Conservation (phyloP, 495 filamentous ascomycete species). For the Xylaria telfairii region DNA sequence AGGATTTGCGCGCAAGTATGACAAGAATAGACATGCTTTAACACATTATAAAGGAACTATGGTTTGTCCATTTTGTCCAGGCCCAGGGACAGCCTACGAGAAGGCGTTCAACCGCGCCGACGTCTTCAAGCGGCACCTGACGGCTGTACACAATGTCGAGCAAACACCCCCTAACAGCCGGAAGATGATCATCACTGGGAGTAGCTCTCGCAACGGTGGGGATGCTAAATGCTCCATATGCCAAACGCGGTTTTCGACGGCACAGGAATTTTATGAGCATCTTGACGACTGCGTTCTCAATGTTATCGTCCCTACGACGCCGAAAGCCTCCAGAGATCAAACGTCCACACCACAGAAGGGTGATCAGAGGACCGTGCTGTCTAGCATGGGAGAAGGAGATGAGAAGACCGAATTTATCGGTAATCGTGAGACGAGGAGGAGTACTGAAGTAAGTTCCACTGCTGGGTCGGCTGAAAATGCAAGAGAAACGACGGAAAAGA, state of each 20-base stretch:
- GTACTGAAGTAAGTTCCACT: constrained; percentile 15
- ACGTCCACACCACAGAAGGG: constrained; percentile 58
- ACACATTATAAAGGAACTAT: constrained; percentile 99
- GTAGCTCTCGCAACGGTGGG: constrained; percentile 63
- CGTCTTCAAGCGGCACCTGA: constrained; percentile 98
- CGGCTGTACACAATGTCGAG: constrained; percentile 92
- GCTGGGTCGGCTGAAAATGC: constrained; percentile 15
- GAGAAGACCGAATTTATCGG: constrained; percentile 44
- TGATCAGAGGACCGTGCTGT: constrained; percentile 56
- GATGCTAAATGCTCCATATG: constrained; percentile 98
- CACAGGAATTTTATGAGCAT: constrained; percentile 99
- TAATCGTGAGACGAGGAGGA: neutral
- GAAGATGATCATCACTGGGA: constrained; percentile 73
- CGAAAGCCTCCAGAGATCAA: constrained; percentile 64
- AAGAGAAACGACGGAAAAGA: constrained; percentile 24
- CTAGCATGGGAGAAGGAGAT: constrained; percentile 61
- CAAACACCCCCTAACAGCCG: constrained; percentile 96
- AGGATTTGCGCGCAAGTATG: constrained; percentile 97
- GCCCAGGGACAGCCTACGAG: constrained; percentile 88
- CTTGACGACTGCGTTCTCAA: constrained; percentile 96
- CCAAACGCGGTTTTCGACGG: constrained; percentile 83
- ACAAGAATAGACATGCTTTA: constrained; percentile 96
- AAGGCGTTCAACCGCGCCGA: constrained; percentile 99
- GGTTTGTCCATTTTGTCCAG: constrained; percentile 98
- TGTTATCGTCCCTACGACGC: constrained; percentile 87